Percentiles rank a stretch among this genome's conserved stretches.
phyloP scores from a whole-genome alignment of 225 moss, liverwort and hornwort species.

The Sphagnum contortum region DNA sequence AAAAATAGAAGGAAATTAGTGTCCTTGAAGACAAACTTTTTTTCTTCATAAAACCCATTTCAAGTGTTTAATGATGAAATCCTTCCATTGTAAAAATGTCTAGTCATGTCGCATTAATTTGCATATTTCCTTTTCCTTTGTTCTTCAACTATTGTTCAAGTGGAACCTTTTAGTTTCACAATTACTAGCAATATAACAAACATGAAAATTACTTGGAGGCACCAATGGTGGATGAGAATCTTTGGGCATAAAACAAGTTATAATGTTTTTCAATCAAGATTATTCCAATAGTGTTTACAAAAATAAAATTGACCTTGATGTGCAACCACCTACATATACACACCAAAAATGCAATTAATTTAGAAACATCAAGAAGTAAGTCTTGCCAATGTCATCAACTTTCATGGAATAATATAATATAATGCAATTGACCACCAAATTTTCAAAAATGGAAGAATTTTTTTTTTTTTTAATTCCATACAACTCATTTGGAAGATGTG shows the following conservation, averaged over 20 bases:
- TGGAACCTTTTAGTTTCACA: conserved; percentile 65
- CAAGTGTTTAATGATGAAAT: too few relatives aligned
- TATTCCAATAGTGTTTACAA: conserved; percentile 90
- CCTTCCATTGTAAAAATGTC: background rate
- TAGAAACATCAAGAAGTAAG: too few relatives aligned
- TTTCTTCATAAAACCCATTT: too few relatives aligned
- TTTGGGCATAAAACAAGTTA: conserved; percentile 73
- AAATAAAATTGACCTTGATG: conserved; percentile 92
- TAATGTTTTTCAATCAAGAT: conserved; percentile 76
- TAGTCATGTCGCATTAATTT: conserved; percentile 28
- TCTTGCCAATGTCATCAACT: too few relatives aligned
- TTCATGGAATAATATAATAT: too few relatives aligned
- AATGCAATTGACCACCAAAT: too few relatives aligned
- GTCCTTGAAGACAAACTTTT: too few relatives aligned
- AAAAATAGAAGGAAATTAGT: too few relatives aligned
- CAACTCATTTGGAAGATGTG: too few relatives aligned
- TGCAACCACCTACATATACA: conserved; percentile 62
- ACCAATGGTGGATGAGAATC: conserved; percentile 48
- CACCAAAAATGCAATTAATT: background rate
- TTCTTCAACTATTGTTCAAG: conserved; percentile 74
- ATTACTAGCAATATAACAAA: conserved; percentile 39
- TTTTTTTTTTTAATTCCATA: too few relatives aligned
- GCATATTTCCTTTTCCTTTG: conserved; percentile 87
- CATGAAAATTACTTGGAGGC: conserved; percentile 52
- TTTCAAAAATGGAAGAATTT: too few relatives aligned